Base-by-base conservation (phyloP, 257 asterid genomes). In the Forsythia viridissima region DNA sequence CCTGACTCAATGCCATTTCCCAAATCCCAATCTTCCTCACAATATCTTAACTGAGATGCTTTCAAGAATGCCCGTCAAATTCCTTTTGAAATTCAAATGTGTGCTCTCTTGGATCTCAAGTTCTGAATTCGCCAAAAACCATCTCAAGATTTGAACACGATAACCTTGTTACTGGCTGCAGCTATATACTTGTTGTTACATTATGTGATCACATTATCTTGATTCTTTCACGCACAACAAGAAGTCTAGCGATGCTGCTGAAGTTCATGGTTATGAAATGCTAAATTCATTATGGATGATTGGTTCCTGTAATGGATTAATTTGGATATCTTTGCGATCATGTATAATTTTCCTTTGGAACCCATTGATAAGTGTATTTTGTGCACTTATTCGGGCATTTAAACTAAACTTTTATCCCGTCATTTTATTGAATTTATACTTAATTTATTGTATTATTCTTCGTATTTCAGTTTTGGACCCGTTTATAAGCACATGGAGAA, bases 31-130 rank as follows among this genome's bases (percentile, higher is more conserved):
- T 24, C 24, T 40, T 48, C 75, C 82, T 57, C 42, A 11, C 37
- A 86, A 84, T 59, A 79, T 84, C 63, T 71, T 79, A 18, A 79
- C 36, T 0, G 88, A 87, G 65, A 77, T 87, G 42, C 81, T 85
- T 55, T 72, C 57, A 73, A 82, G 84, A 36, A 76, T 85, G 10
- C 90, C 87, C 7, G 87, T 79, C 46, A 85, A 79, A 20, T 76
- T 83, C n/a, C 88, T 85, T 68, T 18, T 48, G 39, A 46, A 71
- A 15, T 82, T 85, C 65, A 83, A 51, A 66, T 76, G 70, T 6
- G 81, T 79, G 79, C n/a, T 24, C 24, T 48, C 57, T 10, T 75
- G 65, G 40, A 83, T 83, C 57, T 80, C 82, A 13, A 79, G 81
- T 75, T 39, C 80, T 40, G 7, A 79, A 5, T 85, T 85, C 43